These are phyloP conservation scores for Salvia rosmarinus DNA, from an alignment of 257 asterid species.

Conservation along the genomic window DNA sequence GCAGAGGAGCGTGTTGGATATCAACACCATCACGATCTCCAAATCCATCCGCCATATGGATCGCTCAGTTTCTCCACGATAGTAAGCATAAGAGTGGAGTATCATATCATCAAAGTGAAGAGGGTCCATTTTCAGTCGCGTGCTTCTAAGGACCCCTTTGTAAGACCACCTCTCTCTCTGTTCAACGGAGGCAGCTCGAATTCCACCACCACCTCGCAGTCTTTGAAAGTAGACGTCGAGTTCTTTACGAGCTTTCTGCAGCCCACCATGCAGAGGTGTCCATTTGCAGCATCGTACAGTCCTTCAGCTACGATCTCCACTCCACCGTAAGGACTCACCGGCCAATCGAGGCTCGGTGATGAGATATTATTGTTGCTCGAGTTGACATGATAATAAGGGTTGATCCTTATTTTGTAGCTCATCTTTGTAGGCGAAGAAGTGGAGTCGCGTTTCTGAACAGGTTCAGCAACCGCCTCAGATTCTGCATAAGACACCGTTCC, in stretches of 20 bases:
- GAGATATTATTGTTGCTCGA: too few species aligned
- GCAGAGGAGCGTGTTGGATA: conserved; percentile 60
- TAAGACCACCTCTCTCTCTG: conserved; percentile 16
- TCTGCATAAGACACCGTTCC: background rate
- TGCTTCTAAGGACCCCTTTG: conserved; percentile 60
- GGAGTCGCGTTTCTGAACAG: background rate
- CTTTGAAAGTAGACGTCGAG: conserved; percentile 24
- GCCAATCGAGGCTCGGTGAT: conserved; percentile 25
- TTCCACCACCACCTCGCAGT: conserved; percentile 58
- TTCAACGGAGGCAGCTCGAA: conserved; percentile 45
- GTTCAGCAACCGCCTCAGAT: too few species aligned
- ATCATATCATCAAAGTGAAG: conserved; percentile 51
- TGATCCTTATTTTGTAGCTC: conserved; percentile 44
- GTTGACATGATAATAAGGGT: background rate
- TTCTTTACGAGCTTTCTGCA: conserved; percentile 46
- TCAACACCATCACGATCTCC: conserved; percentile 60
- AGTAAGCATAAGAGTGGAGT: conserved; percentile 39
- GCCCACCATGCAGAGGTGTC: conserved; percentile 75
- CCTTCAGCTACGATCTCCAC: conserved; percentile 66
- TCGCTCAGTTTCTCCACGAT: conserved; percentile 24
- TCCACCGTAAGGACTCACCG: background rate
- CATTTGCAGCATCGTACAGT: conserved; percentile 48
- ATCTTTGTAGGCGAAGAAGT: background rate
- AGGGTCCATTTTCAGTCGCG: conserved; percentile 41
- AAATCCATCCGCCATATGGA: conserved; percentile 74